Evolutionary conservation across 2,329 filamentous ascomycete species (phyloP).

Genomic region (Fusarium paranaense): DNA sequence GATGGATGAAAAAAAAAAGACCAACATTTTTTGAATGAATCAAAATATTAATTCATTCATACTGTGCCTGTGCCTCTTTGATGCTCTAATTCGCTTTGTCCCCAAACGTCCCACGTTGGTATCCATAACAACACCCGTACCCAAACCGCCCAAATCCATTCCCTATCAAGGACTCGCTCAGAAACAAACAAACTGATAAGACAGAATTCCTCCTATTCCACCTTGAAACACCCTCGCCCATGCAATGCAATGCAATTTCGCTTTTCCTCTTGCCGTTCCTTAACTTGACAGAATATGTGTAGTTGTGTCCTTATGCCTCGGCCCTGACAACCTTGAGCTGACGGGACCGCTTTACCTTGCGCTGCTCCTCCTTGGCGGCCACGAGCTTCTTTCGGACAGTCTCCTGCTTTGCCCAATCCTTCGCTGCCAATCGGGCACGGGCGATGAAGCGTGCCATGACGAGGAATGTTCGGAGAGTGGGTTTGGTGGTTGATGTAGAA

Average conservation of each 20-base stretch:
- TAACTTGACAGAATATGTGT: constrained; percentile 3
- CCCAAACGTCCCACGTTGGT: constrained; percentile 17
- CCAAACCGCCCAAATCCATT: constrained; percentile 16
- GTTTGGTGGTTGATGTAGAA: constrained; percentile 21
- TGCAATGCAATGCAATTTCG: constrained; percentile 20
- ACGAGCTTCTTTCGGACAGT: constrained; percentile 60
- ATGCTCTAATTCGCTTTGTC: background rate
- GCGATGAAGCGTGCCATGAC: constrained; percentile 65
- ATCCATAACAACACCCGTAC: constrained; percentile 31
- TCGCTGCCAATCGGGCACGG: constrained; percentile 61
- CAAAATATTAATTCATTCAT: constrained; percentile 7
- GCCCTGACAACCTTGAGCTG: constrained; percentile 55
- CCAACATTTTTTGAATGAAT: constrained; percentile 1
- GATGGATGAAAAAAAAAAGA: background rate
- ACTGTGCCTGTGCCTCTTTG: background rate
- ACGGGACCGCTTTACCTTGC: constrained; percentile 57
- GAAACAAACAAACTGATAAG: background rate
- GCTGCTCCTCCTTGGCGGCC: constrained; percentile 61
- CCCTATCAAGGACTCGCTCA: background rate
- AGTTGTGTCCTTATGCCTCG: constrained; percentile 40
- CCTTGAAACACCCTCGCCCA: background rate
- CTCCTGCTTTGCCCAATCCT: constrained; percentile 64
- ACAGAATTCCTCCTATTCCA: background rate
- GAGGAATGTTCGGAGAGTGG: constrained; percentile 58
- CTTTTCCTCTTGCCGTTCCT: constrained; percentile 1